Evolutionary conservation across 176 grass and related monocot species (phyloP).

Genomic region (Phragmites australis): DNA sequence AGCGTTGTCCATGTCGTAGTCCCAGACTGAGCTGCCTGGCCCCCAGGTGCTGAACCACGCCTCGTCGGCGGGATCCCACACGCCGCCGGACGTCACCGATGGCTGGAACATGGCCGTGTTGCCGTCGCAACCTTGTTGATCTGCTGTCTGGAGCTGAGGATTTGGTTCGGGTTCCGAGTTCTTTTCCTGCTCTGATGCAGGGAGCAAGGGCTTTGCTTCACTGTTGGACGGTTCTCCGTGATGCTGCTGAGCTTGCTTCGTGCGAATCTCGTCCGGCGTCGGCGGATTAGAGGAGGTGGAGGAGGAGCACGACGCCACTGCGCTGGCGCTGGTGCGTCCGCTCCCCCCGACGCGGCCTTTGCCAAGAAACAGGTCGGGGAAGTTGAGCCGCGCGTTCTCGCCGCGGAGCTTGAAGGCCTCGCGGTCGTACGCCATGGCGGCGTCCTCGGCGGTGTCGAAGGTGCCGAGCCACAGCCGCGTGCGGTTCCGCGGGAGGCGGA

Average conservation of each 20-base stretch:
- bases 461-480: constrained; percentile 93
- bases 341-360: constrained; percentile 50
- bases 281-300: constrained; percentile 47
- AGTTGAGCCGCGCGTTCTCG: constrained; percentile 90
- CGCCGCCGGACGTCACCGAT: constrained; percentile 35
- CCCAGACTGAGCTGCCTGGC: constrained; percentile 86
- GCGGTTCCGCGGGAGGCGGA: constrained; percentile 88
- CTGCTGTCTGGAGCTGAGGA: constrained; percentile 5
- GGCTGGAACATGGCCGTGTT: constrained; percentile 23
- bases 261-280: constrained; percentile 34
- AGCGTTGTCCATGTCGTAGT: constrained; percentile 85
- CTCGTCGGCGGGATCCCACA: constrained; percentile 77
- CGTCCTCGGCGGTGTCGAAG: constrained; percentile 97
- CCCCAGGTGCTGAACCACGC: constrained; percentile 96
- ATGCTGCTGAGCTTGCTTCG: constrained; percentile 32
- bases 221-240: neutral
- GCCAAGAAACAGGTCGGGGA: constrained; percentile 85
- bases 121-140: constrained; percentile 2
- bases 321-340: constrained; percentile 46
- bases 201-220: constrained; percentile 21
- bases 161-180: constrained; percentile 24
- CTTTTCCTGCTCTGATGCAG: constrained; percentile 31
- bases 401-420: constrained; percentile 92
- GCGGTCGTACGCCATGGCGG: constrained; percentile 90
- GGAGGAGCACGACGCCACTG: constrained; percentile 52